These are phyloP conservation scores for Candida easanensis DNA, from an alignment of 805 yeast species.

Conservation along the genomic window DNA sequence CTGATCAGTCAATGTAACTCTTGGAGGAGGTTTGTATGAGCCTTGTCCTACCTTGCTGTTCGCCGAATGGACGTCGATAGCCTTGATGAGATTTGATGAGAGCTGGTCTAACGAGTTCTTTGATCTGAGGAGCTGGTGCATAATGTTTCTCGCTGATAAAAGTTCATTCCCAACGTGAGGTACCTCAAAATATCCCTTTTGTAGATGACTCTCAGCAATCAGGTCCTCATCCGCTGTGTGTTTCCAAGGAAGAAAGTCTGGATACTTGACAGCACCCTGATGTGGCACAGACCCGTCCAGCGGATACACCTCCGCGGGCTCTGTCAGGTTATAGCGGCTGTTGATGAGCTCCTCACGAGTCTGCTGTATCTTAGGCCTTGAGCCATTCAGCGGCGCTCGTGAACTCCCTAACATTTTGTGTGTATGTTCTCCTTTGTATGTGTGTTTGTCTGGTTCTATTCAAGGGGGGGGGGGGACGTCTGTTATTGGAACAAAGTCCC, in stretches of 20 bases:
- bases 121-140: conserved; percentile 31
- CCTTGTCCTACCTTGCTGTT: conserved; percentile 45
- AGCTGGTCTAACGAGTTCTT: conserved; percentile 44
- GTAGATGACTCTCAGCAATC: conserved; percentile 52
- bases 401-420: conserved; percentile 6
- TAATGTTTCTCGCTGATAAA: conserved; percentile 61
- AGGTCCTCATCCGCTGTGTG: conserved; percentile 55
- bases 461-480: no score
- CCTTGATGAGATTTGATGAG: conserved; percentile 42
- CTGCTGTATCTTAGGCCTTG: conserved; percentile 12
- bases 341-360: conserved; percentile 26
- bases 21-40: conserved; percentile 75
- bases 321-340: conserved; percentile 31
- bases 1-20: conserved; percentile 87
- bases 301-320: conserved; percentile 34
- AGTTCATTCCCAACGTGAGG: conserved; percentile 65
- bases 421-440: neutral
- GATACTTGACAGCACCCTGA: conserved; percentile 38
- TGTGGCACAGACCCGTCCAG: conserved; percentile 22
- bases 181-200: conserved; percentile 68
- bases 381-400: conserved; percentile 8
- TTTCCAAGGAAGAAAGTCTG: conserved; percentile 74
- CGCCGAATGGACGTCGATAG: conserved; percentile 46
- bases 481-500: no score
- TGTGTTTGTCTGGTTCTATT: no score